These are phyloP conservation scores for Trypethelium eluteriae DNA, from an alignment of 495 filamentous ascomycete genomes.

Conservation along the genomic window DNA sequence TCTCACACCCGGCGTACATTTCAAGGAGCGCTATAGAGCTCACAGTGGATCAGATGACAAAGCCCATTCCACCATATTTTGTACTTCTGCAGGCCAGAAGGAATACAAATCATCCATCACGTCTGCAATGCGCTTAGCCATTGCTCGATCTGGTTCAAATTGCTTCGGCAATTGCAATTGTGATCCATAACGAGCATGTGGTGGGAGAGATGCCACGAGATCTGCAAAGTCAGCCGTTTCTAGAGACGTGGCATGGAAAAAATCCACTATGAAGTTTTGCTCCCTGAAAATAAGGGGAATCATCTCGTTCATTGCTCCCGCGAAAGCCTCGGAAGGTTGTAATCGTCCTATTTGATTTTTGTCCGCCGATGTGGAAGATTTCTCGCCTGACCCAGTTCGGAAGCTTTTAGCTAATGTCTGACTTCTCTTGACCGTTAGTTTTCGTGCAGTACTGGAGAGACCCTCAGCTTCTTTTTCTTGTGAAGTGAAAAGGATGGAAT, in stretches of 20 bases:
- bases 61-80: conserved; percentile 77
- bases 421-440: conserved; percentile 83
- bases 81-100: conserved; percentile 71
- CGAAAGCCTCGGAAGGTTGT: conserved; percentile 75
- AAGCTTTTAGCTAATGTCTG: conserved; percentile 73
- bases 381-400: conserved; percentile 58
- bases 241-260: conserved; percentile 81
- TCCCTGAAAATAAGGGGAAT: conserved; percentile 74
- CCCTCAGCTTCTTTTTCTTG: conserved; percentile 62
- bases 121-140: conserved; percentile 68
- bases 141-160: conserved; percentile 75
- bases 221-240: conserved; percentile 74
- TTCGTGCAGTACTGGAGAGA: conserved; percentile 55
- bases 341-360: conserved; percentile 59
- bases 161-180: conserved; percentile 63
- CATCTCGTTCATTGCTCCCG: conserved; percentile 68
- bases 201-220: conserved; percentile 55
- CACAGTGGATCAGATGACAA: conserved; percentile 71
- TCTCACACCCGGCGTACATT: neutral
- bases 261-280: conserved; percentile 89
- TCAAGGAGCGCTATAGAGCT: conserved; percentile 32
- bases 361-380: conserved; percentile 51
- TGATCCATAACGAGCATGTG: conserved; percentile 57
- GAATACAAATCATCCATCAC: conserved; percentile 82
- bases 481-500: conserved; percentile 77